These are phyloP conservation scores for Intubia oerlemansii DNA, from an alignment of 2,329 filamentous ascomycete genomes.

Conservation along the genomic window DNA sequence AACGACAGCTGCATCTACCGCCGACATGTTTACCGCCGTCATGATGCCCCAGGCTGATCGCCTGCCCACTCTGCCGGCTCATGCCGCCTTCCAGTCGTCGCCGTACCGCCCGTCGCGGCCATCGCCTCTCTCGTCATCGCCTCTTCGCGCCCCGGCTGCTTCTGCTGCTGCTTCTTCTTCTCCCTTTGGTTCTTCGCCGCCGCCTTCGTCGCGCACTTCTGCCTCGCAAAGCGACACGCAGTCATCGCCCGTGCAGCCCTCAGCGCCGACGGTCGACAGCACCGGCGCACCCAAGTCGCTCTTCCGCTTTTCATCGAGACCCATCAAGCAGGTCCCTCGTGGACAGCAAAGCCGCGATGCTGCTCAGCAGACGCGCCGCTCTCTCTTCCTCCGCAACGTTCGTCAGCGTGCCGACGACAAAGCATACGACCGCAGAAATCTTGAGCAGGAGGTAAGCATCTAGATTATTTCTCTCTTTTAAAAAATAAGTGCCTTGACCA, in stretches of 20 bases:
- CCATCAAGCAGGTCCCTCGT: constrained; percentile 37
- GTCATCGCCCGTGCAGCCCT: constrained; percentile 18
- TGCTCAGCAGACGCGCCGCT: constrained; percentile 39
- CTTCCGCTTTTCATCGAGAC: constrained; percentile 31
- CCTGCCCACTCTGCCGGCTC: constrained; percentile 12
- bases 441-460: constrained; percentile 36
- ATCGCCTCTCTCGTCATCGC: constrained; percentile 38
- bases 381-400: constrained; percentile 48
- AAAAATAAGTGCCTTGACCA: no score
- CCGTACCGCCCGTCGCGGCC: constrained; percentile 23
- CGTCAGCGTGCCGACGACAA: constrained; percentile 37
- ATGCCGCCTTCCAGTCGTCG: constrained; percentile 20
- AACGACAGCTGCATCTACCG: no score
- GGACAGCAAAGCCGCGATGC: constrained; percentile 38
- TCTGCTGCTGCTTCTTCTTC: constrained; percentile 1
- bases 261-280: neutral
- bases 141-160: constrained; percentile 29
- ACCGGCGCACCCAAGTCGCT: neutral
- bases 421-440: constrained; percentile 36
- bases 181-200: no score
- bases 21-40: constrained; percentile 6
- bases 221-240: no score
- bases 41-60: constrained; percentile 4
- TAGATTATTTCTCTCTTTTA: no score
- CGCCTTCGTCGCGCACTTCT: no score